Evolutionary conservation across 176 grass and related monocot genomes (phyloP), one percentile per base, ranked within the genome.

Genomic region (Ampelocalamus luodianensis): DNA sequence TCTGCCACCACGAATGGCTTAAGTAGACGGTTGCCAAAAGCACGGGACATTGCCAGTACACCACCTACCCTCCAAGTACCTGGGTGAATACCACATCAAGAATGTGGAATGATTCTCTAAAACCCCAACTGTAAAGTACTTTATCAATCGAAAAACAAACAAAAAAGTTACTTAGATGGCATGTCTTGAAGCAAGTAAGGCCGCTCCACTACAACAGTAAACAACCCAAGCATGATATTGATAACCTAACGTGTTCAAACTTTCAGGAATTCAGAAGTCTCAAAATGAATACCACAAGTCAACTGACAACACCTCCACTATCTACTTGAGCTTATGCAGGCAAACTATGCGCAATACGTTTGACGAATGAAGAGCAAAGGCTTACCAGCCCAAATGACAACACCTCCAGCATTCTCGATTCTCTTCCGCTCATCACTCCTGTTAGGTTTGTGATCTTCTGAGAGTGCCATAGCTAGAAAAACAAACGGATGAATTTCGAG

Each of bases 381-480:
- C 76, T 85, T 89, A 95, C 96, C 93, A 68, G 93, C 91, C 93
- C 96, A 98, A 56, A 98, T 92, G 76, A 98, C 85, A 94, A 98
- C 77, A 69, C 96, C 93, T 59, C 93, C 93, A 29, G 91, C 93
- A 83, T 95, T 88, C 87, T 95, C 93, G 53, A 98, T 98, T 87
- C 96, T 90, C 85, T 86, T 91, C 12, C 87, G 80, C 40, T 98
- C 96, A 89, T 95, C 91, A 58, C 71, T 89, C 86, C 80, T 96
- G 77, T 96, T 96, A 78, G 96, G 96, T 58, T 99, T 99, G 88
- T 99, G 96, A 81, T 96, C 91, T 82, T 96, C 90, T 73, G 93
- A 96, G 42, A 99, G 90, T 84, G 93, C 85, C 76, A 96, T 88
- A 71, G 88, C 96, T 99, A 92, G 15, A 93, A 90, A 80, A 82